Evolutionary conservation across 441 rosid species (phyloP), one percentile per base, ranked within the genome.

Genomic region (Pelargonium myrrhifolium): DNA sequence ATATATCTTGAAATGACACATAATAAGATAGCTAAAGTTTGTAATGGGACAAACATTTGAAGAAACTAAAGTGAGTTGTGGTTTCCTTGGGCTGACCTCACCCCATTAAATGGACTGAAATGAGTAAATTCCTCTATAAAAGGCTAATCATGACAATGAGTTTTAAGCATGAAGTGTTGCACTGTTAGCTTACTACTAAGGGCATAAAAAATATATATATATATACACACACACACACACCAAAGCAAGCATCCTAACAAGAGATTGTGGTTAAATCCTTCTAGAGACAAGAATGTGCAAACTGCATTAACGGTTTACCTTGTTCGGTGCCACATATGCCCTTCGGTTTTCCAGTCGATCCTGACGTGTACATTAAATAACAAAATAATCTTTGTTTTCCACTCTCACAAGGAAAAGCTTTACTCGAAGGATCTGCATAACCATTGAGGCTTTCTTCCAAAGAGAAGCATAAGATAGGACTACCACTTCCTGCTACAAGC

Each of bases 311-410:
- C 56, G 15, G 64, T 69, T 61, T 69, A 89, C 99, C 99, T 86
- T 82, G 74, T 73, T 93, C 96, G 37, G 97, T 86, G 68, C 97
- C 99, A 70, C 90, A 88, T 40, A 93, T 87, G 39, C 96, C 97
- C 85, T 91, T 93, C 24, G 99, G 97, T 65, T 68, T 79, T 70
- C 97, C 99, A 28, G 89, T 87, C 11, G 99, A 93, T 65, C 99
- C 99, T 7, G 97, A 93, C 3, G 99, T 93, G 78, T 86, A 91
- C 85, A 93, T 83, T 49, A 91, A 65, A 83, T 88, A 93, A 76
- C 96, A 88, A 74, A 89, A 91, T 7, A 66, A 61, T 68, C 93
- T 85, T 55, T 77, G 74, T 21, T 70, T 69, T 55, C 71, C 77
- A 64, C 42, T 76, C 69, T 73, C 74, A 70, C 99, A 91, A 71